phyloP scores from a whole-genome alignment of 208 protist genomes.

The Phytomonas francai region DNA sequence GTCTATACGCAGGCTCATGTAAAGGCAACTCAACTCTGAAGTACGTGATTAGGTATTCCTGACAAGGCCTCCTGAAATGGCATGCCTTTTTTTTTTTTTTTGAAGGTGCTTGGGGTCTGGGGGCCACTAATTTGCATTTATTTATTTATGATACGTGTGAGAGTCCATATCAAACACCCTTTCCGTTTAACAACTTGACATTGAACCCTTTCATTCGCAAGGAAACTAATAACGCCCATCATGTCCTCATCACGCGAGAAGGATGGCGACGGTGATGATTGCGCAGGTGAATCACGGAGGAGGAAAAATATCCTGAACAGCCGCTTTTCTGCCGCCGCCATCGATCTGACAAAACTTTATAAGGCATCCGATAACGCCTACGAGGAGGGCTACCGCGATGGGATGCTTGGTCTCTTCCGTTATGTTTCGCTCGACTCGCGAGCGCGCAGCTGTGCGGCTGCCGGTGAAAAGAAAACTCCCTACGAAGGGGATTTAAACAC shows the following conservation, averaged over 20 bases:
- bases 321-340: constrained; percentile 37
- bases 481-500: neutral
- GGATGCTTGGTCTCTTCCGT: constrained; percentile 30
- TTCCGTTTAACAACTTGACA: neutral
- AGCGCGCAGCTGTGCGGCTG: neutral
- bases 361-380: constrained; percentile 38
- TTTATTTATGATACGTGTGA: neutral
- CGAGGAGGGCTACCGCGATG: constrained; percentile 46
- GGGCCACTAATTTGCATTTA: neutral
- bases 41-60: neutral
- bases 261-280: neutral
- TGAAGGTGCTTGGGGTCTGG: neutral
- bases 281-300: neutral
- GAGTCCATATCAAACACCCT: neutral
- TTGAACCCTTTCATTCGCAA: neutral
- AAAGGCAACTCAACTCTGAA: too few relatives aligned
- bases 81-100: neutral
- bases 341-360: constrained; percentile 42
- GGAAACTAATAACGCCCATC: neutral
- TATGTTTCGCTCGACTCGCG: constrained; percentile 24
- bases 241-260: neutral
- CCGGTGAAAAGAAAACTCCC: neutral
- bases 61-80: neutral
- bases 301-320: constrained; percentile 18
- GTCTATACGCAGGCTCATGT: neutral